Evolutionary conservation across 2,329 filamentous ascomycete species (phyloP).

Genomic region (Xylaria sp.): DNA sequence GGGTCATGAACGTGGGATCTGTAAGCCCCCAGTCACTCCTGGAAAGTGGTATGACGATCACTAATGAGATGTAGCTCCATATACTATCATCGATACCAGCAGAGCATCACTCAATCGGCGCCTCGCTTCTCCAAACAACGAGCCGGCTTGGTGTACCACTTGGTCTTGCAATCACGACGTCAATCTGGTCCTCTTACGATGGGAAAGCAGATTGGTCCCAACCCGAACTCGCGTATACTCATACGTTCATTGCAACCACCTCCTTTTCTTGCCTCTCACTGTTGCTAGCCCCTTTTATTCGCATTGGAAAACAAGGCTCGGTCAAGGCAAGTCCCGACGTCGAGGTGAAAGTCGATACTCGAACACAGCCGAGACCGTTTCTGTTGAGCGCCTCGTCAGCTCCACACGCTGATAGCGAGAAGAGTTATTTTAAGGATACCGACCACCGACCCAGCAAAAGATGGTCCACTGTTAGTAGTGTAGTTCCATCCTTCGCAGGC

Average conservation of each 20-base stretch:
- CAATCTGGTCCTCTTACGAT: slow-evolving; percentile 32
- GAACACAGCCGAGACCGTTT: slow-evolving; percentile 14
- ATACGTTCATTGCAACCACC: slow-evolving; percentile 30
- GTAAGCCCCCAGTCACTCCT: slow-evolving; percentile 19
- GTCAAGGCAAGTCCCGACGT: slow-evolving; percentile 7
- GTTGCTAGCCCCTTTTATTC: slow-evolving; percentile 30
- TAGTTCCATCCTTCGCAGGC: slow-evolving; percentile 17
- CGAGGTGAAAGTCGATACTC: slow-evolving; percentile 1
- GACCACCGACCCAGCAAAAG: slow-evolving; percentile 29
- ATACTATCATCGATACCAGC: slow-evolving; percentile 30
- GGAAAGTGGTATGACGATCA: neutral
- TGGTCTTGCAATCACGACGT: slow-evolving; percentile 31
- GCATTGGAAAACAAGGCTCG: slow-evolving; percentile 28
- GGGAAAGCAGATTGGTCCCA: slow-evolving; percentile 17
- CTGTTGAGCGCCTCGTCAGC: slow-evolving; percentile 9
- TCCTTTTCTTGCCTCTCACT: slow-evolving; percentile 30
- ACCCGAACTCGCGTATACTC: slow-evolving; percentile 28
- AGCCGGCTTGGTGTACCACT: slow-evolving; percentile 32
- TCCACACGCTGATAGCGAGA: slow-evolving; percentile 9
- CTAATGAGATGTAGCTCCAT: slow-evolving; percentile 26
- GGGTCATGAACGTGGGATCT: slow-evolving; percentile 34
- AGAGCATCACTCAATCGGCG: slow-evolving; percentile 30
- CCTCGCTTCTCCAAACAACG: slow-evolving; percentile 31
- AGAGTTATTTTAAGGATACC: slow-evolving; percentile 14
- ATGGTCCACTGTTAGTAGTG: slow-evolving; percentile 30